Base-by-base conservation (phyloP, 495 filamentous ascomycete genomes). In the Patellaria atrata region DNA sequence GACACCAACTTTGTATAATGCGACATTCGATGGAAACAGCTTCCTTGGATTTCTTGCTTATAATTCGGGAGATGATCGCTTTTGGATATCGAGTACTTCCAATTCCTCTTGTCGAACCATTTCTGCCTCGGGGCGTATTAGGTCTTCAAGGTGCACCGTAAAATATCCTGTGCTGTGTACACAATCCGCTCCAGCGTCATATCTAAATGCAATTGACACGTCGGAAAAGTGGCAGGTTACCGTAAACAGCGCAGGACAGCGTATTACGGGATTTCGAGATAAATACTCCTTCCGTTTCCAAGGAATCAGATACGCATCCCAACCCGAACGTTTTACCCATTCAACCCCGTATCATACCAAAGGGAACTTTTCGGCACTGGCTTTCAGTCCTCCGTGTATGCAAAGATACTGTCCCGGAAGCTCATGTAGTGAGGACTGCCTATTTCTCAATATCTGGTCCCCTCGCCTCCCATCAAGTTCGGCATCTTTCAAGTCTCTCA, bases 381-480 rank as follows among this genome's bases (percentile, higher is more conserved):
- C 43, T 17, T 63, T 59, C 36, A 58, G 59, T 0, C 47, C 53
- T 6, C 43, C 55, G 29, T 68, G 65, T 33, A 35, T 59, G 5
- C 65, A 70, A 35, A 43, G 50, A 2, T 38, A 45, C 11, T 41
- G 52, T 30, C 46, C 42, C 19, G 53, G 60, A 0, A 39, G 41
- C 11, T 13, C 25, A 8, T 47, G 38, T 20, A 33, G 27, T 26
- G 64, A 68, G 34, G 66, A 71, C 33, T 71, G 66, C 31, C 49
- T 68, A 11, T 66, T 65, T 37, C 49, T 71, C n/a, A 70, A 70
- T 37, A 56, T 72, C 31, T 70, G 60, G 62, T 69, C 63, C 1
- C 54, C 63, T 4, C 61, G 60, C 33, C 55, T 72, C 1, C 68
- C 68, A 0, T 54, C 50, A 6, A 49, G 52, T 5, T 43, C 38